These are phyloP conservation scores for Colletotrichum ledebouriae DNA, from an alignment of 2,329 filamentous ascomycete species.

Conservation along the genomic window DNA sequence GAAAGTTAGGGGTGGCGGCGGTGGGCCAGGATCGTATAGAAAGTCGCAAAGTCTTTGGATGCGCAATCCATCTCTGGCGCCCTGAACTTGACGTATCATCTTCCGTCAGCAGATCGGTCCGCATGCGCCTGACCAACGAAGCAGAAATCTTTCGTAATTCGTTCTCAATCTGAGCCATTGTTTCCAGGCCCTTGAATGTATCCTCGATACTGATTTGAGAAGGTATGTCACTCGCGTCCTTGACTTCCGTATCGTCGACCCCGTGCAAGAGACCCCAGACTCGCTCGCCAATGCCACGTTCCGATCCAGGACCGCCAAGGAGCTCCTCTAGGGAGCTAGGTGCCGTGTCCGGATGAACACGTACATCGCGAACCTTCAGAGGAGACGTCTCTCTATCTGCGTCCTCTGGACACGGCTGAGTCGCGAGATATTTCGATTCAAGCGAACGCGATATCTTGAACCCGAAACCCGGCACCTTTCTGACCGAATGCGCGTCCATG, in stretches of 20 bases:
- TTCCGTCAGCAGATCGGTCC: conserved; percentile 76
- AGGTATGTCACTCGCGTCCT: conserved; percentile 78
- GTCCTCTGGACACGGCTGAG: conserved; percentile 23
- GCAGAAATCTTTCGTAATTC: conserved; percentile 77
- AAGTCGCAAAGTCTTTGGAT: conserved; percentile 84
- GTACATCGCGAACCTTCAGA: conserved; percentile 76
- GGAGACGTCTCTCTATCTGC: conserved; percentile 46
- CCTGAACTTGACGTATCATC: conserved; percentile 55
- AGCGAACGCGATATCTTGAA: conserved; percentile 73
- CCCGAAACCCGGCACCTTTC: conserved; percentile 88
- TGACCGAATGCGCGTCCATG: conserved; percentile 80
- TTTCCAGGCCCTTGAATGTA: conserved; percentile 82
- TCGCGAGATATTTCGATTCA: conserved; percentile 53
- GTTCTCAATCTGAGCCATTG: conserved; percentile 71
- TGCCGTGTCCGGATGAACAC: conserved; percentile 73
- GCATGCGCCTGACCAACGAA: conserved; percentile 84
- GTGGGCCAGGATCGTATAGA: conserved; percentile 75
- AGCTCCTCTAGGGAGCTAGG: conserved; percentile 75
- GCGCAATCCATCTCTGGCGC: conserved; percentile 76
- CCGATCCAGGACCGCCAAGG: conserved; percentile 77
- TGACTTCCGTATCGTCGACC: conserved; percentile 81
- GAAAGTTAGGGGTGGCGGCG: conserved; percentile 69
- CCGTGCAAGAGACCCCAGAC: conserved; percentile 87
- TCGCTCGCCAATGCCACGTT: conserved; percentile 78
- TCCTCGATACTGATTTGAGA: conserved; percentile 96